These are phyloP conservation scores for Fusarium dlaminii DNA, from an alignment of 2,329 filamentous ascomycete species.

Conservation along the genomic window DNA sequence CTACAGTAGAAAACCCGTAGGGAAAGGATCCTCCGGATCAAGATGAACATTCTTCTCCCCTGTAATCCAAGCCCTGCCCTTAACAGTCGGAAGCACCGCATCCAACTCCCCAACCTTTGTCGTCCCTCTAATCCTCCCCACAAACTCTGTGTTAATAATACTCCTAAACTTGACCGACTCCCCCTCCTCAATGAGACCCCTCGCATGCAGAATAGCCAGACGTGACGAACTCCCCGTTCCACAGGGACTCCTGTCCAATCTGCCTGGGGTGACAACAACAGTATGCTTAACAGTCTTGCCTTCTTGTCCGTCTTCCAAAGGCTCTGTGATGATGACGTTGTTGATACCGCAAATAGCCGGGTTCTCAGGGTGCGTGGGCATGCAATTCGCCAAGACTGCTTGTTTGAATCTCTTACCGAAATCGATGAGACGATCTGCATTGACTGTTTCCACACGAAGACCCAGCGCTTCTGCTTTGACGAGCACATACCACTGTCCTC, in stretches of 20 bases:
- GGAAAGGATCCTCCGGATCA: constrained; percentile 14
- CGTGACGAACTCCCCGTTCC: constrained; percentile 10
- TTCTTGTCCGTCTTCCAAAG: neutral
- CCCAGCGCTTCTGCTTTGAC: constrained; percentile 12
- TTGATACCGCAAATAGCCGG: constrained; percentile 52
- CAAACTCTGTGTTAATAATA: constrained; percentile 15
- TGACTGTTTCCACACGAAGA: constrained; percentile 12
- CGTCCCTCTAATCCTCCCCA: constrained; percentile 4
- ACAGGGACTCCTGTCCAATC: constrained; percentile 9
- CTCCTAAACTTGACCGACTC: constrained; percentile 11
- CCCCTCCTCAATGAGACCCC: neutral
- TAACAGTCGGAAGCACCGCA: constrained; percentile 3
- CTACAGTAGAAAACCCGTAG: neutral
- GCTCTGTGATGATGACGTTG: constrained; percentile 49
- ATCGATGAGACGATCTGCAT: constrained; percentile 5
- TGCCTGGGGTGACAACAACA: constrained; percentile 7
- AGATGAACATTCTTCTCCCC: constrained; percentile 18
- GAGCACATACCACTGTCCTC: constrained; percentile 20
- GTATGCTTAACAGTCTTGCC: constrained; percentile 9
- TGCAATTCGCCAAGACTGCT: constrained; percentile 47
- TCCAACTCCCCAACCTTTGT: constrained; percentile 1
- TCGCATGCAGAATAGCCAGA: neutral
- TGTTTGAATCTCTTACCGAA: constrained; percentile 54
- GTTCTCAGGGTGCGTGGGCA: constrained; percentile 54
- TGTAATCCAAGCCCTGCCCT: constrained; percentile 14